phyloP scores from a whole-genome alignment of 1,284 basidiomycete species.

The Singerocomus inundabilis region DNA sequence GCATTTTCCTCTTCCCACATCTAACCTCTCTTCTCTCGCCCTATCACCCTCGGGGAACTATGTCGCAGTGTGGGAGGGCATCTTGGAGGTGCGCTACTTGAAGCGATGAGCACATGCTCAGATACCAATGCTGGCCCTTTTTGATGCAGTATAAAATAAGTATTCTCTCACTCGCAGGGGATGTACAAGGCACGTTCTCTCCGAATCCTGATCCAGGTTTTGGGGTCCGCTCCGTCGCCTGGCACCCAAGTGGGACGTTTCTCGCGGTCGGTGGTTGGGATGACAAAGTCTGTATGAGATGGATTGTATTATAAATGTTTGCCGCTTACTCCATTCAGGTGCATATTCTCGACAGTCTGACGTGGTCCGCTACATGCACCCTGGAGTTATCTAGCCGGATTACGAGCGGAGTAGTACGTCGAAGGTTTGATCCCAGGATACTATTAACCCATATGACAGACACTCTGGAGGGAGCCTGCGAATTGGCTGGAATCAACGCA shows the following conservation, averaged over 20 bases:
- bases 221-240: constrained; percentile 70
- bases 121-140: neutral
- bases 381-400: constrained; percentile 61
- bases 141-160: constrained; percentile 73
- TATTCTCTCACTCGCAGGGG: constrained; percentile 73
- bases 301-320: neutral
- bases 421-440: neutral
- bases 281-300: constrained; percentile 58
- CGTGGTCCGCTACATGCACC: constrained; percentile 70
- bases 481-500: constrained; percentile 79
- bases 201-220: constrained; percentile 75
- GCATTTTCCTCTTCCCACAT: constrained; percentile 83
- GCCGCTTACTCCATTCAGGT: constrained; percentile 45
- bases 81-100: constrained; percentile 60
- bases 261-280: constrained; percentile 82
- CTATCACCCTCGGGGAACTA: constrained; percentile 81
- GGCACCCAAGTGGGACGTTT: constrained; percentile 83
- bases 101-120: neutral
- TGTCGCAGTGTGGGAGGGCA: constrained; percentile 81
- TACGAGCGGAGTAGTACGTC: constrained; percentile 54
- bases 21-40: constrained; percentile 70
- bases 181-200: constrained; percentile 64
- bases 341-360: constrained; percentile 73
- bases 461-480: constrained; percentile 76
- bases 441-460: constrained; percentile 39